These are phyloP conservation scores for Fulvia fulva DNA, from an alignment of 2,329 filamentous ascomycete genomes.

Conservation along the genomic window DNA sequence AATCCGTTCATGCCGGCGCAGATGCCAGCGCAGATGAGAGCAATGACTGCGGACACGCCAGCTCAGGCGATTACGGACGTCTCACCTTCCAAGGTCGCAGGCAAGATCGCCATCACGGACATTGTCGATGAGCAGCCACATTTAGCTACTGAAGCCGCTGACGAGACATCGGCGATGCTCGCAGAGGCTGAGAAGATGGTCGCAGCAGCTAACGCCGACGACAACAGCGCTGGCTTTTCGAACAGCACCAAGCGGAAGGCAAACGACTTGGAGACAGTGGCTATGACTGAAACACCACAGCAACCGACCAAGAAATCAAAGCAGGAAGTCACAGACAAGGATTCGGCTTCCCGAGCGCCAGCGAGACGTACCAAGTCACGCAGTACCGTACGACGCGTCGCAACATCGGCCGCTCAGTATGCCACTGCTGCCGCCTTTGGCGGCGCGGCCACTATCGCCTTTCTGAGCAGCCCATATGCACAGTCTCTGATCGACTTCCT, in stretches of 20 bases:
- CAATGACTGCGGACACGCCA: neutral
- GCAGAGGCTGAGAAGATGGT: neutral
- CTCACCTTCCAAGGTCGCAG: neutral
- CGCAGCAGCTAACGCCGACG: neutral
- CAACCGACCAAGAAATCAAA: slow-evolving; percentile 14
- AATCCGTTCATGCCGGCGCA: neutral
- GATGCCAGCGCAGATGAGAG: neutral
- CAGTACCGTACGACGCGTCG: slow-evolving; percentile 8
- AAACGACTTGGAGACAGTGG: slow-evolving; percentile 13
- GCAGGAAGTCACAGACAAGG: neutral
- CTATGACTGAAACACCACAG: slow-evolving; percentile 1
- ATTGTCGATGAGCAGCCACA: slow-evolving; percentile 6
- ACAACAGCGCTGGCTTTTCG: neutral
- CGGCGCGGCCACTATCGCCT: slow-evolving; percentile 23
- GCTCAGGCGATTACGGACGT: neutral
- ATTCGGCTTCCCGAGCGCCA: neutral
- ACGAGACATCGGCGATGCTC: neutral
- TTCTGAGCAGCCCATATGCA: slow-evolving; percentile 27
- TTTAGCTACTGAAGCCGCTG: neutral
- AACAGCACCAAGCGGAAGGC: slow-evolving; percentile 27
- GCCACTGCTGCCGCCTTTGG: slow-evolving; percentile 22
- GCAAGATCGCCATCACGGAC: slow-evolving; percentile 7
- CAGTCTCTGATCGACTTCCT: slow-evolving; percentile 24
- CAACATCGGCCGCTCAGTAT: slow-evolving; percentile 14
- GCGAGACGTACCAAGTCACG: neutral